Evolutionary conservation across 2,329 filamentous ascomycete genomes (phyloP).

Genomic region (Fusarium clavum): DNA sequence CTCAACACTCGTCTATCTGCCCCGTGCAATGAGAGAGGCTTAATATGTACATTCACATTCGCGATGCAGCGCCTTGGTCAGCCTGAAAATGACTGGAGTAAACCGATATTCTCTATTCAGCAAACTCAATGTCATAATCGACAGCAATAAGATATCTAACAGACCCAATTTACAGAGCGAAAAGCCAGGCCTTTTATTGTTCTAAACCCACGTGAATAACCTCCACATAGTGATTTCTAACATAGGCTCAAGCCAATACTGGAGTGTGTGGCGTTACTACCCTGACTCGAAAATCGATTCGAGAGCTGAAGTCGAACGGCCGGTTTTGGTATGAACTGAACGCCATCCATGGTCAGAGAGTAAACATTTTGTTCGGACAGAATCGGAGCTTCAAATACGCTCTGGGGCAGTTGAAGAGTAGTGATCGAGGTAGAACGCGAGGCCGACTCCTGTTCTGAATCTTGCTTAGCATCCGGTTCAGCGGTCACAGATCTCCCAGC

Average conservation of each 20-base stretch:
- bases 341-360: background rate
- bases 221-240: background rate
- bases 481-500: constrained; percentile 13
- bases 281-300: constrained; percentile 1
- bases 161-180: background rate
- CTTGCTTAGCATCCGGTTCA: background rate
- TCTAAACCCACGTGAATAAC: background rate
- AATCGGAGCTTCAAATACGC: background rate
- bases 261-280: background rate
- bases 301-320: background rate
- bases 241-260: background rate
- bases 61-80: background rate
- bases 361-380: background rate
- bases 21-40: background rate
- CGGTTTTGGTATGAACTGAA: background rate
- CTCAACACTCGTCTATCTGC: background rate
- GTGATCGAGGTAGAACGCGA: constrained; percentile 15
- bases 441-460: background rate
- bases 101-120: background rate
- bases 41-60: background rate
- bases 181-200: background rate
- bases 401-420: constrained; percentile 6
- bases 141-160: background rate
- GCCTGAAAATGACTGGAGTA: background rate
- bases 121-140: background rate